Percentiles rank a stretch among this genome's conserved stretches.
phyloP scores from a whole-genome alignment of 2,329 filamentous ascomycete species.

The Orbilia quercus region DNA sequence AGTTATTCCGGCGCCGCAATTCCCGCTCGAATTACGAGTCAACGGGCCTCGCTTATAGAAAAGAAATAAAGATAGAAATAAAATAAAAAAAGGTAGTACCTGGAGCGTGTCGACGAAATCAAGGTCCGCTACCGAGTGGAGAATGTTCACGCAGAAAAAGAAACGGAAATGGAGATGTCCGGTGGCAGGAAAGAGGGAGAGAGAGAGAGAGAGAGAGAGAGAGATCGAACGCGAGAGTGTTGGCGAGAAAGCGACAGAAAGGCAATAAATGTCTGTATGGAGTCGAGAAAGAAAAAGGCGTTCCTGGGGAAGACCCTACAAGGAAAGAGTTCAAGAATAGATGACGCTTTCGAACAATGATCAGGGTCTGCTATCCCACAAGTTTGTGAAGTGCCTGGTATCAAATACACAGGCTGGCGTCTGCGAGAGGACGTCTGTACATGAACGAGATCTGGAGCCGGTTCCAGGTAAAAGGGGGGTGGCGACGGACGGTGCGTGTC shows the following conservation, averaged over 20 bases:
- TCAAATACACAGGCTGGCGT: background rate
- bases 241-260: background rate
- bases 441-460: background rate
- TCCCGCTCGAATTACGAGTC: constrained; percentile 18
- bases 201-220: background rate
- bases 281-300: no score
- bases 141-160: background rate
- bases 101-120: background rate
- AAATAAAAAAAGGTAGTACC: no score
- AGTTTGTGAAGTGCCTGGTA: background rate
- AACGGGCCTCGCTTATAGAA: no score
- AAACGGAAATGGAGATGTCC: background rate
- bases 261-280: no score
- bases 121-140: background rate
- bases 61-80: no score
- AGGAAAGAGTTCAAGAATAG: background rate
- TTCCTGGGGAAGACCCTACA: no score
- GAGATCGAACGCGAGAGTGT: background rate
- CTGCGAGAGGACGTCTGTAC: background rate
- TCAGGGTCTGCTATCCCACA: background rate
- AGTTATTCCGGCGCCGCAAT: constrained; percentile 17
- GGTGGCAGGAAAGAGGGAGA: background rate
- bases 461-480: background rate
- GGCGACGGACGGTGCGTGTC: no score
- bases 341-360: background rate